Percentiles rank a stretch among this genome's conserved stretches.
phyloP scores from a whole-genome alignment of 345 rosid species.

The Aethionema arabicum region DNA sequence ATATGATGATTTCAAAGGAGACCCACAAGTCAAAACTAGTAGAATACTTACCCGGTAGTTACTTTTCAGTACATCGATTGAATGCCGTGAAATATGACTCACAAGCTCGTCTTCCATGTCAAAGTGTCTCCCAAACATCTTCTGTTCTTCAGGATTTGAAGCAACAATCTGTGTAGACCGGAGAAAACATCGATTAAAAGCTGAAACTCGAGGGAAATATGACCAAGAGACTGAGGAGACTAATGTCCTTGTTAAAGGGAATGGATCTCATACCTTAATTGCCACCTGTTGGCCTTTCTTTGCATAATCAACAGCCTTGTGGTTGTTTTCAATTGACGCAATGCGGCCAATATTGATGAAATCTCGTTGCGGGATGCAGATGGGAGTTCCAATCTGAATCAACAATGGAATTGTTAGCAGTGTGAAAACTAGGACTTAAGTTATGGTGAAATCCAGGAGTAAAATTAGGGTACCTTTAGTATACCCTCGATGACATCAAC shows the following conservation, averaged over 20 bases:
- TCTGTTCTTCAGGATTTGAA: constrained; percentile 77
- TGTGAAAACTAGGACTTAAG: constrained; percentile 14
- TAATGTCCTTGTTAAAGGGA: constrained; percentile 1
- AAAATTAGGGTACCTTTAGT: constrained; percentile 50
- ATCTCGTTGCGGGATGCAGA: constrained; percentile 78
- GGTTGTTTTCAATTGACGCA: constrained; percentile 77
- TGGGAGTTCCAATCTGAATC: constrained; percentile 81
- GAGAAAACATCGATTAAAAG: constrained; percentile 12
- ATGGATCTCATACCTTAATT: constrained; percentile 58
- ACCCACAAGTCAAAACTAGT: background rate
- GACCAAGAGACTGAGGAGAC: no score
- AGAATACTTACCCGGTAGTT: constrained; percentile 75
- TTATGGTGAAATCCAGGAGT: background rate
- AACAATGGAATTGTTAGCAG: constrained; percentile 16
- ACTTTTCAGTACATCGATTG: constrained; percentile 78
- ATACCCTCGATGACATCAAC: constrained; percentile 82
- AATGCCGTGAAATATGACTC: constrained; percentile 78
- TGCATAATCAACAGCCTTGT: constrained; percentile 70
- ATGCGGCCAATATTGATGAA: constrained; percentile 86
- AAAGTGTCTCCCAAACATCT: constrained; percentile 90
- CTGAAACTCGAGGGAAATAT: background rate
- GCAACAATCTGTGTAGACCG: constrained; percentile 61
- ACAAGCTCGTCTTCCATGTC: constrained; percentile 84
- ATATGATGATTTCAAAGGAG: no score
- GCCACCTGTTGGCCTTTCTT: constrained; percentile 84